Evolutionary conservation across 2,329 filamentous ascomycete species (phyloP).

Genomic region (Tolypocladium ophioglossoides): DNA sequence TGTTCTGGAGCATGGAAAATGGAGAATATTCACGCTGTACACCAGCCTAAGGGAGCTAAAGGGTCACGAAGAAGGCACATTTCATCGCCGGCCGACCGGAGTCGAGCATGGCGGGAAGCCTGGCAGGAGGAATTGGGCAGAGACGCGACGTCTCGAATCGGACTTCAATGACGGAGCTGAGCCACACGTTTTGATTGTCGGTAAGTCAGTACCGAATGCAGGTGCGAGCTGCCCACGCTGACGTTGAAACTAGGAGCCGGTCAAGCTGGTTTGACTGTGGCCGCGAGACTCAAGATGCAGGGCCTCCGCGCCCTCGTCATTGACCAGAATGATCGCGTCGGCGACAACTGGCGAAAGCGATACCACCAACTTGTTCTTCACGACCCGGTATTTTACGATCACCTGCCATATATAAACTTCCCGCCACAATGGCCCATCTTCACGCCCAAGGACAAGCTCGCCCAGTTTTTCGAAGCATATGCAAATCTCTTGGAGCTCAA

Average conservation of each 20-base stretch:
- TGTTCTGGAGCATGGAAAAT: constrained; percentile 29
- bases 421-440: constrained; percentile 58
- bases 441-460: constrained; percentile 62
- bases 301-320: constrained; percentile 45
- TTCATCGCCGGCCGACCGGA: constrained; percentile 39
- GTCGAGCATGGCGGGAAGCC: constrained; percentile 42
- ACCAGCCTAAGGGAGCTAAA: constrained; percentile 46
- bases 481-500: constrained; percentile 56
- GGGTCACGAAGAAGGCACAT: constrained; percentile 39
- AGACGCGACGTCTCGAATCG: constrained; percentile 35
- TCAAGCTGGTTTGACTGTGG: constrained; percentile 47
- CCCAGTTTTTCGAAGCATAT: constrained; percentile 58
- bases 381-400: constrained; percentile 52
- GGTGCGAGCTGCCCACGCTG: background rate
- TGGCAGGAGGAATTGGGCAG: constrained; percentile 49
- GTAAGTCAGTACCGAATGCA: constrained; percentile 19
- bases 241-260: constrained; percentile 36
- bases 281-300: constrained; percentile 49
- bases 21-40: constrained; percentile 56
- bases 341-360: constrained; percentile 53
- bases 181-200: constrained; percentile 51
- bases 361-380: constrained; percentile 59
- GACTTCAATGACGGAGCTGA: constrained; percentile 36
- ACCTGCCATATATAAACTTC: constrained; percentile 55
- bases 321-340: constrained; percentile 45